phyloP scores from a whole-genome alignment of 495 filamentous ascomycete genomes.

The Rhizodiscina lignyota region DNA sequence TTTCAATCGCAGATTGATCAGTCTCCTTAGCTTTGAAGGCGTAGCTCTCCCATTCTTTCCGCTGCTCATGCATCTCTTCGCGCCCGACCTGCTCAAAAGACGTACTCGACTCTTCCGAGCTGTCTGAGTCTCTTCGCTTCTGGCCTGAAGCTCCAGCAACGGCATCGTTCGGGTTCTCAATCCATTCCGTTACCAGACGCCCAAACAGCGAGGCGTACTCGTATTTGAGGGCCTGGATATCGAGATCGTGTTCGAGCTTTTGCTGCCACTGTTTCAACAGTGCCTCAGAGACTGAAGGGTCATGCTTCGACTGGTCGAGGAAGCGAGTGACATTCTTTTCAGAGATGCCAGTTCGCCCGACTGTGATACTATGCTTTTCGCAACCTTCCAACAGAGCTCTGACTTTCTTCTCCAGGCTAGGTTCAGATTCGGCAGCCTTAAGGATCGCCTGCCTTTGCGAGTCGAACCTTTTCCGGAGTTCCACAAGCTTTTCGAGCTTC shows the following conservation, averaged over 20 bases:
- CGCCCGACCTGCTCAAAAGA: conserved; percentile 25
- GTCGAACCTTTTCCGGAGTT: conserved; percentile 9
- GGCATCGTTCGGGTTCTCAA: conserved; percentile 6
- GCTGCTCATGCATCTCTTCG: conserved; percentile 33
- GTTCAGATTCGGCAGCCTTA: conserved; percentile 1
- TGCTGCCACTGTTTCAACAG: conserved; percentile 14
- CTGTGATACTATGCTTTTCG: conserved; percentile 4
- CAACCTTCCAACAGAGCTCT: conserved; percentile 4
- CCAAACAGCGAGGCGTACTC: conserved; percentile 16
- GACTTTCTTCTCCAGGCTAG: conserved; percentile 2
- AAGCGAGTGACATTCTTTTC: conserved; percentile 21
- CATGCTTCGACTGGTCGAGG: conserved; percentile 25
- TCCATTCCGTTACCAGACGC: conserved; percentile 15
- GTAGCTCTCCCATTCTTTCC: conserved; percentile 35
- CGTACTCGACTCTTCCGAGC: conserved; percentile 1
- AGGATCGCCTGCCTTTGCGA: conserved; percentile 6
- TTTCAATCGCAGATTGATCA: conserved; percentile 10
- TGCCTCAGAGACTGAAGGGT: conserved; percentile 22
- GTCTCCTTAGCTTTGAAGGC: conserved; percentile 33
- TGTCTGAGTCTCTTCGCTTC: conserved; percentile 4
- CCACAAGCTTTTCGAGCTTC: conserved; percentile 13
- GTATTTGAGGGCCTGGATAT: conserved; percentile 14
- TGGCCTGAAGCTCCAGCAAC: neutral
- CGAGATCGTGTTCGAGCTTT: conserved; percentile 11
- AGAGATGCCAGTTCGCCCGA: conserved; percentile 1